Base-by-base conservation (phyloP, 768 basidiomycete species). In the Lentinula boryana region DNA sequence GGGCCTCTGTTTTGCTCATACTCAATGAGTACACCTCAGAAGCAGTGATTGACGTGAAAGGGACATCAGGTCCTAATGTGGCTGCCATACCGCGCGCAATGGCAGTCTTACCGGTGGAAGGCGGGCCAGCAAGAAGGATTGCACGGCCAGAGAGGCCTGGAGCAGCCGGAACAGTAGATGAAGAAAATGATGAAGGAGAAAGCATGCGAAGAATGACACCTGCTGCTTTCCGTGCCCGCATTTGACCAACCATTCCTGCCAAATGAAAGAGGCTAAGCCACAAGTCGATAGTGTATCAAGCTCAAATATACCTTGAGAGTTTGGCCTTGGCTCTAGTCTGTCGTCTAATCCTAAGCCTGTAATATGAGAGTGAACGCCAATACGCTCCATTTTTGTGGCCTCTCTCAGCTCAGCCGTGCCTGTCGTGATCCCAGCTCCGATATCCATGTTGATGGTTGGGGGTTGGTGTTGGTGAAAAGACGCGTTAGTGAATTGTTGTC, bases 81-180 rank as follows among this genome's bases (percentile, higher is more conserved):
- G 98, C 95, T 5, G 97, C 93, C 95, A 98, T 97, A 58, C 92
- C 95, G 94, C 98, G 83, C 5, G 96, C 97, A 68, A 99, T 97
- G 35, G 97, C 97, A 0, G 97, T 98, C 76, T 99, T 99, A 27
- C 97, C 97, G 0, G 95, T 94, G 35, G 93, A 93, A 5, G 97
- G 95, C 5, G 97, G 97, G 0, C 97, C 97, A 16, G 97, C 97
- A 74, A 99, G 97, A 58, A 99, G 78, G 75, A 99, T 95, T 5
- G 95, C 93, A 48, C 96, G 84, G 31, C 97, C 97, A 0, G 97
- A 95, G 68, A 98, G 16, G 94, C 94, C 68, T 97, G 93, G 72
- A 97, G 92, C 5, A 21, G 23, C 27, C 12, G 55, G 4, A n/a
- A 40, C 55, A 9, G 55, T 27, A 41, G 55, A 40, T 18, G 55